phyloP scores from a whole-genome alignment of 129 eudicot genomes.

The Glebionis coronaria region DNA sequence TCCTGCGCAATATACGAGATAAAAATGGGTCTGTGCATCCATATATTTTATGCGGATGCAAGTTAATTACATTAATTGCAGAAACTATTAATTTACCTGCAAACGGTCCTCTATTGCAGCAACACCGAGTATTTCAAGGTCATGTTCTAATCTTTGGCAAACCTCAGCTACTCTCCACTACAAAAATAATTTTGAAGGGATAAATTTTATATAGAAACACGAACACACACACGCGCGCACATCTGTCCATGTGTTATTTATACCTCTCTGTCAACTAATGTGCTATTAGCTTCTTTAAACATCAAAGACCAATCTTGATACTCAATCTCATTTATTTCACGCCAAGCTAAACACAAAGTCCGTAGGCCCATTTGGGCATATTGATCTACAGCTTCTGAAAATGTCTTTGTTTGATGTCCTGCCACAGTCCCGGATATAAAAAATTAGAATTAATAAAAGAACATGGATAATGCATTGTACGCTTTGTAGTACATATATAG shows the following conservation, averaged over 20 bases:
- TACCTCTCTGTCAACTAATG: constrained; percentile 96
- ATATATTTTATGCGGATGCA: not conserved
- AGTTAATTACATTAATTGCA: constrained; percentile 50
- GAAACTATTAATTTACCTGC: constrained; percentile 47
- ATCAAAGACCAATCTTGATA: constrained; percentile 83
- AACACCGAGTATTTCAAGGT: constrained; percentile 87
- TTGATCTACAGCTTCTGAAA: constrained; percentile 91
- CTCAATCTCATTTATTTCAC: constrained; percentile 72
- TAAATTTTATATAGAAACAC: not conserved
- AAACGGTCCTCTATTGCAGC: constrained; percentile 98
- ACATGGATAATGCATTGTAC: not conserved
- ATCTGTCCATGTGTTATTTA: constrained; percentile 5
- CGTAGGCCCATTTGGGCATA: constrained; percentile 92
- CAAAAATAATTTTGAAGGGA: constrained; percentile 4
- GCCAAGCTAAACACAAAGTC: constrained; percentile 95
- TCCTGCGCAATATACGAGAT: constrained; percentile 45
- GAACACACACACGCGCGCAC: not conserved
- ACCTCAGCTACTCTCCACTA: constrained; percentile 98
- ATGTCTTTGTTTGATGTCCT: constrained; percentile 77
- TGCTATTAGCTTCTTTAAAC: constrained; percentile 95
- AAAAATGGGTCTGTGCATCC: not conserved
- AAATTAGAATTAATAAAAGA: constrained; percentile 14
- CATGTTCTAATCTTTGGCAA: constrained; percentile 88
- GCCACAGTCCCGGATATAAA: constrained; percentile 16
- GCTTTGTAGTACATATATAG: not conserved